Percentiles rank a stretch among this genome's conserved stretches.
phyloP scores from a whole-genome alignment of 805 yeast species.

The Candida incommunis region DNA sequence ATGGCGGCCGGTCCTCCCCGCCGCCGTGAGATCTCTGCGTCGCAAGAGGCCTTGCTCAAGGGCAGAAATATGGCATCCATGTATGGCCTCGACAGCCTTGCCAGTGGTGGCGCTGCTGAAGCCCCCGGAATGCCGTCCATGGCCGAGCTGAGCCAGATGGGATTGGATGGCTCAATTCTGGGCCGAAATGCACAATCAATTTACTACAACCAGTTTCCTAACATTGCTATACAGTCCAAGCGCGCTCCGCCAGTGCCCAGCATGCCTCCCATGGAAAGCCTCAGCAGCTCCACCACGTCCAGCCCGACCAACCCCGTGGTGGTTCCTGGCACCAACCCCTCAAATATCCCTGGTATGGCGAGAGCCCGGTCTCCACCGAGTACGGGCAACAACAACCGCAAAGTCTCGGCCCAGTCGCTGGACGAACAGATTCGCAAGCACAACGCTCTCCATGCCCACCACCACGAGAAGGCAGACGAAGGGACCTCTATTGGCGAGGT shows the following conservation, averaged over 20 bases:
- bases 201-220: neutral
- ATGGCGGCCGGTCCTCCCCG: neutral
- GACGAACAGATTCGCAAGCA: slow-evolving; percentile 1
- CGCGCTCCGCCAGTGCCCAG: neutral
- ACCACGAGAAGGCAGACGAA: neutral
- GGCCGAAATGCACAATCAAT: neutral
- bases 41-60: neutral
- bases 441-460: slow-evolving; percentile 1
- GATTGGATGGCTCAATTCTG: neutral
- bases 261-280: neutral
- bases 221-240: neutral
- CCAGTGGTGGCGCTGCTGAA: neutral
- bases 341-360: neutral
- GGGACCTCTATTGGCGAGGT: neutral
- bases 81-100: neutral
- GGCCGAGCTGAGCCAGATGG: neutral
- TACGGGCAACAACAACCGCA: neutral
- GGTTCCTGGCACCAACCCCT: neutral
- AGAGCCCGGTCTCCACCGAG: neutral
- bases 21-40: neutral
- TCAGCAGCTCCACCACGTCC: neutral
- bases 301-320: too few species aligned
- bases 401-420: neutral
- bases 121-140: neutral
- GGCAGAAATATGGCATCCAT: slow-evolving; percentile 1